phyloP scores from a whole-genome alignment of 371 early-diverging fungal species.

The Mucor ambiguus region DNA sequence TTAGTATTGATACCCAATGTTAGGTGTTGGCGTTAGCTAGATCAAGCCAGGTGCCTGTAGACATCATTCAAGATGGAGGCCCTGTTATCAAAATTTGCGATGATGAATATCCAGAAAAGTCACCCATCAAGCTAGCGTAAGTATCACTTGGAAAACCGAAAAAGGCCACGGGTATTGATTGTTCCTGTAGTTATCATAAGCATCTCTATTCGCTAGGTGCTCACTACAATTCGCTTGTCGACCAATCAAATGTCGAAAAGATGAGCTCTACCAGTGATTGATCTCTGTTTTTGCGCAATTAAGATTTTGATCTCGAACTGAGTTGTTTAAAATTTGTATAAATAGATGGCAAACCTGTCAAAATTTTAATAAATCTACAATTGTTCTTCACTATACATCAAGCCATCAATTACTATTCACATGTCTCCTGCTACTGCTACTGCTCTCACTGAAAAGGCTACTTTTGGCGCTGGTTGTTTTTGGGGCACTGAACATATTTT shows the following conservation, averaged over 20 bases:
- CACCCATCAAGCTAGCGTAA: constrained; percentile 80
- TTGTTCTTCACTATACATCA: constrained; percentile 1
- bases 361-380: neutral
- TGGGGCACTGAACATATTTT: constrained; percentile 83
- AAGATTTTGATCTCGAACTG: neutral
- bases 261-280: constrained; percentile 17
- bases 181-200: constrained; percentile 72
- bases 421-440: constrained; percentile 2
- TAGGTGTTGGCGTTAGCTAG: constrained; percentile 80
- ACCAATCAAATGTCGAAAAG: constrained; percentile 10
- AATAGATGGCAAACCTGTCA: constrained; percentile 12
- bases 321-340: constrained; percentile 1
- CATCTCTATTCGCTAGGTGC: constrained; percentile 92
- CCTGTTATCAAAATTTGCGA: constrained; percentile 78
- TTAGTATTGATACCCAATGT: neutral
- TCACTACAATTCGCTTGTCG: constrained; percentile 73
- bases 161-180: neutral
- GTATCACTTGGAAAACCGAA: constrained; percentile 17
- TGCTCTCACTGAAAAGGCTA: constrained; percentile 34
- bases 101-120: constrained; percentile 61
- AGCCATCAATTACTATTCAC: neutral
- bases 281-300: constrained; percentile 24
- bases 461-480: constrained; percentile 48
- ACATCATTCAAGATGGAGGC: constrained; percentile 78
- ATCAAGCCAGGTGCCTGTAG: constrained; percentile 69